Conservation (phyloP, 345 rosid genomes). For the Eucalyptus decipiens region DNA sequence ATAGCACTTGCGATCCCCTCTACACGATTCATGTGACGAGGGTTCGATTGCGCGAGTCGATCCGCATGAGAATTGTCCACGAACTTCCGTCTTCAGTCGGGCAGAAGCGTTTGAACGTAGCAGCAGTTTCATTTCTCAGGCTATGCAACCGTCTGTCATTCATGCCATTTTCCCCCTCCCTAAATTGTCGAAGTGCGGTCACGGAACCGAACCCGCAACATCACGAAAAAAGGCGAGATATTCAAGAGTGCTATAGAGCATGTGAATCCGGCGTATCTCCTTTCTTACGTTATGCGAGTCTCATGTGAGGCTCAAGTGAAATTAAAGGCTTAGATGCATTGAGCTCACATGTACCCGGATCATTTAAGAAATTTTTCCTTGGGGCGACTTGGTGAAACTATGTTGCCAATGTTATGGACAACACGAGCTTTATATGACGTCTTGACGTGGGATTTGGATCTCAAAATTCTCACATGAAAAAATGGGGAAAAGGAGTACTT, state of each 20-base stretch:
- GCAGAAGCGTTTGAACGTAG: not conserved
- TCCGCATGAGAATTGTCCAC: not conserved
- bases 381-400: not conserved
- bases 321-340: not conserved
- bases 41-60: not conserved
- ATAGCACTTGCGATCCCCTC: not conserved
- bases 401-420: not conserved
- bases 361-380: not conserved
- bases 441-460: not conserved
- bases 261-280: rapidly evolving
- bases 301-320: rapidly evolving
- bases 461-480: not conserved
- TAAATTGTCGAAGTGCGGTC: not conserved
- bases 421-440: not conserved
- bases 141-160: not conserved
- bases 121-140: not conserved
- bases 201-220: not conserved
- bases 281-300: not conserved
- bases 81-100: not conserved
- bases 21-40: not conserved
- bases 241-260: not conserved
- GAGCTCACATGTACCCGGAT: not conserved
- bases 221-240: not conserved
- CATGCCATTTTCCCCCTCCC: not conserved
- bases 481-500: not conserved